Conservation (phyloP, 2,329 filamentous ascomycete species). For the Karstenula rhodostoma region DNA sequence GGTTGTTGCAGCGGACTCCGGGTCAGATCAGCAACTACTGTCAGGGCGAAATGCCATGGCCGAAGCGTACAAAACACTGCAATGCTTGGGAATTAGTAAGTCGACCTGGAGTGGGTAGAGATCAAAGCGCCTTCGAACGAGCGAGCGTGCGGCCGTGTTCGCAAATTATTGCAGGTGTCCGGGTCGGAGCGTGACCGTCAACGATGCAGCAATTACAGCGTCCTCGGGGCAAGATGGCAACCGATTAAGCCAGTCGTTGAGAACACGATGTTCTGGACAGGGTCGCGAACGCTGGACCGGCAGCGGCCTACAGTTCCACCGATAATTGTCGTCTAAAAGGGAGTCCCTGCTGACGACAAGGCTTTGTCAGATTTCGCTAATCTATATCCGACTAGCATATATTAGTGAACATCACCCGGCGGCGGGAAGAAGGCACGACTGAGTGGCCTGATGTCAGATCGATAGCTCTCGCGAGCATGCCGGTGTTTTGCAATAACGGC, state of each 20-base stretch:
- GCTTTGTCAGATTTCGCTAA: constrained; percentile 8
- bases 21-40: constrained; percentile 25
- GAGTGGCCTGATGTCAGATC: constrained; percentile 9
- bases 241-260: background rate
- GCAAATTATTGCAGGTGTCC: background rate
- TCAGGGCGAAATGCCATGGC: constrained; percentile 18
- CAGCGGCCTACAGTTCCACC: background rate
- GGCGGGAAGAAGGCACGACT: background rate
- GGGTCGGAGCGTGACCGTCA: background rate
- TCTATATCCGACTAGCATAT: background rate
- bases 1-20: constrained; percentile 23
- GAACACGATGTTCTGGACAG: background rate
- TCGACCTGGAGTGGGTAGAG: constrained; percentile 18
- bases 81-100: constrained; percentile 36
- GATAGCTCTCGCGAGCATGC: background rate
- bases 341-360: constrained; percentile 4
- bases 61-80: constrained; percentile 18
- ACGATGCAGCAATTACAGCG: background rate
- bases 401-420: constrained; percentile 1
- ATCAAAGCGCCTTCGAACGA: background rate
- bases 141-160: background rate
- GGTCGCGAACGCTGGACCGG: background rate
- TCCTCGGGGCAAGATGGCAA: background rate
- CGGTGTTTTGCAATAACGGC: background rate
- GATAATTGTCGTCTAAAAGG: constrained; percentile 9